Conservation (phyloP, 2,329 filamentous ascomycete species). For the Rhinocladiella mackenziei region DNA sequence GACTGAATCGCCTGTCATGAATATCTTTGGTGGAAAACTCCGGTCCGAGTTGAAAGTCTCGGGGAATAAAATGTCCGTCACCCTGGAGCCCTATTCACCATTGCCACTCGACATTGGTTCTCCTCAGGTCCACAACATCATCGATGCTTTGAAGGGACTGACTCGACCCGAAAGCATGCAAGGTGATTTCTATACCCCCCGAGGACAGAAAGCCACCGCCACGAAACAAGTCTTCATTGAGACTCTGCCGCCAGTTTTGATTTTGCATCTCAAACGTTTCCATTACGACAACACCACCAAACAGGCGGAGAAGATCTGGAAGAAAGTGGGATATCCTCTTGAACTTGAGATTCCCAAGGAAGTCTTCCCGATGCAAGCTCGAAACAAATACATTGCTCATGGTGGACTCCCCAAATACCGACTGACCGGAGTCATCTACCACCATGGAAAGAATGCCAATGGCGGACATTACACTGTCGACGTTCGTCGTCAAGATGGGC, state of each 20-base stretch:
- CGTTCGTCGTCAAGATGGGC: constrained; percentile 86
- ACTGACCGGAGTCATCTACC: constrained; percentile 87
- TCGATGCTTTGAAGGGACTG: constrained; percentile 81
- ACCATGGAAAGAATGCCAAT: constrained; percentile 94
- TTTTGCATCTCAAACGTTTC: constrained; percentile 94
- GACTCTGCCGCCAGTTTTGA: constrained; percentile 81
- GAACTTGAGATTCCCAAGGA: constrained; percentile 92
- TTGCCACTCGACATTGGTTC: constrained; percentile 92
- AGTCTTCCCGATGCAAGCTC: constrained; percentile 72
- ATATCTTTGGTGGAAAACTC: constrained; percentile 88
- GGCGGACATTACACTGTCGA: constrained; percentile 98
- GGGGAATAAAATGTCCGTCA: constrained; percentile 85
- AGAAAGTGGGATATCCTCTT: constrained; percentile 91
- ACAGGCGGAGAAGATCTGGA: constrained; percentile 96
- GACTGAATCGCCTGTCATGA: constrained; percentile 77
- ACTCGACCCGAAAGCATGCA: constrained; percentile 81
- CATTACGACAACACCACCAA: constrained; percentile 80
- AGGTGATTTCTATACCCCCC: constrained; percentile 75
- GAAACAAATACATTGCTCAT: constrained; percentile 60
- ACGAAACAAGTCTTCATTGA: constrained; percentile 97
- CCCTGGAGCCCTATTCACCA: constrained; percentile 87
- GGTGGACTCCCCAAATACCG: constrained; percentile 76
- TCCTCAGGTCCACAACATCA: constrained; percentile 79
- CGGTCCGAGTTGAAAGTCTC: constrained; percentile 84
- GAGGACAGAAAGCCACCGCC: constrained; percentile 70